phyloP scores from a whole-genome alignment of 1,284 basidiomycete species.

The Trichosporon sp. region DNA sequence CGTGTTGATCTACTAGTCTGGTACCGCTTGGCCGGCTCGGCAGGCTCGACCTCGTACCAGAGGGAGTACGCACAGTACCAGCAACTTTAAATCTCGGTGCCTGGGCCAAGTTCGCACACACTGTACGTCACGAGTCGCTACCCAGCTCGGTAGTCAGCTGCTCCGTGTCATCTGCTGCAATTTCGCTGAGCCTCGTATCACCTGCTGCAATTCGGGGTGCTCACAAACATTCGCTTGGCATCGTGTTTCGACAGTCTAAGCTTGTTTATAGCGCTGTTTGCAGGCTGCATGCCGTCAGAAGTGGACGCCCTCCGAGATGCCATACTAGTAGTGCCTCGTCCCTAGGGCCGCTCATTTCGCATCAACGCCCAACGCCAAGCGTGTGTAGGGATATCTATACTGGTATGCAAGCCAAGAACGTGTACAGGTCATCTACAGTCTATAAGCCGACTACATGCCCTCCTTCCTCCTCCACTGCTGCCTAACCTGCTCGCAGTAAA shows the following conservation, averaged over 20 bases:
- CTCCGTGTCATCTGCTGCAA: not conserved
- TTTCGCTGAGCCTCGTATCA: too few species aligned
- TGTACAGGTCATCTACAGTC: not conserved
- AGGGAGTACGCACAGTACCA: not conserved
- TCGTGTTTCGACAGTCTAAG: not conserved
- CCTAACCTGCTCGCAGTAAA: conserved; percentile 30
- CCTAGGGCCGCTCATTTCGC: too few species aligned
- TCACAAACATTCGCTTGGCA: too few species aligned
- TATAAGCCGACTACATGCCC: not conserved
- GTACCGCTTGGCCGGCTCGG: too few species aligned
- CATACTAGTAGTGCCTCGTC: too few species aligned
- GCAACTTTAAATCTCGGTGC: not conserved
- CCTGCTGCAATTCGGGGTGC: too few species aligned
- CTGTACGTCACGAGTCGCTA: not conserved
- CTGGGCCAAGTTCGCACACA: not conserved
- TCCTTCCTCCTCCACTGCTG: conserved; percentile 28
- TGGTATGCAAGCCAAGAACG: not conserved
- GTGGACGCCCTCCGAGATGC: too few species aligned
- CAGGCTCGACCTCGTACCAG: not conserved
- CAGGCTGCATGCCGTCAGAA: too few species aligned
- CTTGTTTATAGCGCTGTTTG: too few species aligned
- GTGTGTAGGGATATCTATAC: too few species aligned
- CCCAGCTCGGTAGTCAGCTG: not conserved
- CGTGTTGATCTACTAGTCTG: too few species aligned
- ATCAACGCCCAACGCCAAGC: too few species aligned